phyloP scores from a whole-genome alignment of 768 basidiomycete genomes.

The Tricholoma sp. region DNA sequence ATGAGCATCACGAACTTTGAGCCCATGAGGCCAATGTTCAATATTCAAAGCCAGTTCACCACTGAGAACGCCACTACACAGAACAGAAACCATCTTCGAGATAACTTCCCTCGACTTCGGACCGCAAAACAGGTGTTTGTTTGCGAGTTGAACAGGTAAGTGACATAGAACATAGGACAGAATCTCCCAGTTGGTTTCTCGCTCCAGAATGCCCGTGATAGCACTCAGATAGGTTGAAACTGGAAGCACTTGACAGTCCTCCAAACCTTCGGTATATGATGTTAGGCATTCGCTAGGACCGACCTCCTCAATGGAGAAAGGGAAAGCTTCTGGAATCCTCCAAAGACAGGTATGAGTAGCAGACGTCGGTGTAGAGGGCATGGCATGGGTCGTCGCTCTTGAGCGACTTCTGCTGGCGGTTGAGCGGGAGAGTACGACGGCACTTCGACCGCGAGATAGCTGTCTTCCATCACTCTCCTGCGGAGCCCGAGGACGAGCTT shows the following conservation, averaged over 20 bases:
- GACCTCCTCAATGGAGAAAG: slow-evolving; percentile 49
- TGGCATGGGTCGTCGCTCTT: slow-evolving; percentile 34
- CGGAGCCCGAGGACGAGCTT: slow-evolving; percentile 41
- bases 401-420: slow-evolving; percentile 60
- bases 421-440: slow-evolving; percentile 36
- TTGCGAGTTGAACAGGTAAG: slow-evolving; percentile 84
- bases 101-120: slow-evolving; percentile 67
- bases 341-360: slow-evolving; percentile 53
- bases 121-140: slow-evolving; percentile 97
- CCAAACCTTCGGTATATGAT: slow-evolving; percentile 50
- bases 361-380: slow-evolving; percentile 19
- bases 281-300: slow-evolving; percentile 67
- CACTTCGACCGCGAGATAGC: slow-evolving; percentile 47
- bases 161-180: slow-evolving; percentile 89
- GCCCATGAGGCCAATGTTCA: slow-evolving; percentile 52
- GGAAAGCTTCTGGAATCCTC: slow-evolving; percentile 61
- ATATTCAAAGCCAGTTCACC: slow-evolving; percentile 53
- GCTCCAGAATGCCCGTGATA: slow-evolving; percentile 61
- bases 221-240: slow-evolving; percentile 68
- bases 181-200: slow-evolving; percentile 87
- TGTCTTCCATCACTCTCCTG: slow-evolving; percentile 50
- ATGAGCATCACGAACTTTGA: slow-evolving; percentile 79
- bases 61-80: slow-evolving; percentile 63
- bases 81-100: slow-evolving; percentile 51
- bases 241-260: slow-evolving; percentile 49